These are phyloP conservation scores for Pisolithus tinctorius DNA, from an alignment of 768 basidiomycete species.

Conservation along the genomic window DNA sequence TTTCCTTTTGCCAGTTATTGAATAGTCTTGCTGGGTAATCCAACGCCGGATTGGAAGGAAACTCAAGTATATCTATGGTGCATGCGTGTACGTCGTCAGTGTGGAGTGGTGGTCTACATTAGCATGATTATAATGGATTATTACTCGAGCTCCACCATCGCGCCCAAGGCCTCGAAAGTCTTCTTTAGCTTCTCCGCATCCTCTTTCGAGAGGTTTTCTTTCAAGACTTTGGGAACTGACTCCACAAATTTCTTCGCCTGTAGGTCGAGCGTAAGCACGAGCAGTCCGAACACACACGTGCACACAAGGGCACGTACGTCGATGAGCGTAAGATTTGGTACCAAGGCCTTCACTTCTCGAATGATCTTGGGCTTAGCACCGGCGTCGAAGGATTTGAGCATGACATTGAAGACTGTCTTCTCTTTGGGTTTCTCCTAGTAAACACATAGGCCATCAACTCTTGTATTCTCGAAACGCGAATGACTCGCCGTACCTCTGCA, in stretches of 20 bases:
- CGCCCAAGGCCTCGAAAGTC: conserved; percentile 85
- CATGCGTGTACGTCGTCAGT: not conserved
- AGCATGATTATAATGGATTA: conserved; percentile 11
- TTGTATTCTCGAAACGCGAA: not conserved
- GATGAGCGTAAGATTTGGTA: conserved; percentile 93
- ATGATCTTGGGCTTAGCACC: conserved; percentile 94
- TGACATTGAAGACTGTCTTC: conserved; percentile 96
- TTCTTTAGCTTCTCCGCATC: conserved; percentile 95
- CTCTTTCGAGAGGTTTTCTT: conserved; percentile 93
- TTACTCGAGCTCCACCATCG: conserved; percentile 80
- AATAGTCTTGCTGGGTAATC: conserved; percentile 12
- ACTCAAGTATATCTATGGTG: conserved; percentile 8
- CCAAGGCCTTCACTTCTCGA: conserved; percentile 91
- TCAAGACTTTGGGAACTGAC: conserved; percentile 84
- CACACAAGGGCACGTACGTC: conserved; percentile 56
- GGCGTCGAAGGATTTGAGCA: conserved; percentile 90
- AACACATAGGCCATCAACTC: not conserved
- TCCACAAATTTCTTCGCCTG: conserved; percentile 99
- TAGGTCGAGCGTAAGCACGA: not conserved
- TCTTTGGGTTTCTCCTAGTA: conserved; percentile 91
- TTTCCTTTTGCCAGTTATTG: conserved; percentile 6
- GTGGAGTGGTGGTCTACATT: conserved; percentile 8
- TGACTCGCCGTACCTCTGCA: conserved; percentile 44
- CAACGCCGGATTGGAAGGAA: conserved; percentile 8
- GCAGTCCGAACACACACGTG: not conserved